phyloP scores from a whole-genome alignment of 106 monocot genomes.

The Amphibolis antarctica region DNA sequence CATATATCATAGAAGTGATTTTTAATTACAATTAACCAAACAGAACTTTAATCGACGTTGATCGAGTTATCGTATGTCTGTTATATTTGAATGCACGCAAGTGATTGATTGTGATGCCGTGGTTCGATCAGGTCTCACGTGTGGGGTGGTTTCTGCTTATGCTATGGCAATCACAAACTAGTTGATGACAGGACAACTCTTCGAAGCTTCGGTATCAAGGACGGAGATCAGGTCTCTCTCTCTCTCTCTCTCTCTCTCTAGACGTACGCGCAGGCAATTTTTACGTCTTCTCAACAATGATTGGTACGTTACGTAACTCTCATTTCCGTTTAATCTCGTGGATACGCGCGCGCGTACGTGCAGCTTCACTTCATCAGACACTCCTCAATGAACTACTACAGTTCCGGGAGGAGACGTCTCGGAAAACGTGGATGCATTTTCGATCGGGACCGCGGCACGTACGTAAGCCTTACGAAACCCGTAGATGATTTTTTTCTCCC shows the following conservation, averaged over 20 bases:
- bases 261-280: too few species aligned
- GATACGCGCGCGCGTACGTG: too few species aligned
- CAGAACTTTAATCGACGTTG: too few species aligned
- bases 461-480: neutral
- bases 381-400: neutral
- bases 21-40: too few species aligned
- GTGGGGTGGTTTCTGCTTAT: constrained; percentile 24
- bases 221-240: constrained; percentile 22
- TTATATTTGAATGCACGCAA: neutral
- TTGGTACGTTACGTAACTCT: too few species aligned
- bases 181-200: constrained; percentile 11
- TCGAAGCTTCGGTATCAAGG: constrained; percentile 12
- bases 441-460: neutral
- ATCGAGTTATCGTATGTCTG: too few species aligned
- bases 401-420: neutral
- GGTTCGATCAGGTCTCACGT: constrained; percentile 20
- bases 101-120: neutral
- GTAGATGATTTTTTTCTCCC: neutral
- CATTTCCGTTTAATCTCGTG: too few species aligned
- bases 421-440: neutral
- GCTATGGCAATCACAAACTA: constrained; percentile 13
- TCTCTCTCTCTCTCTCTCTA: neutral
- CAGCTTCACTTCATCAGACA: constrained; percentile 23
- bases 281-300: too few species aligned
- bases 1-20: too few species aligned